phyloP scores from a whole-genome alignment of 2,329 filamentous ascomycete genomes.

The Cercospora nicotianae region DNA sequence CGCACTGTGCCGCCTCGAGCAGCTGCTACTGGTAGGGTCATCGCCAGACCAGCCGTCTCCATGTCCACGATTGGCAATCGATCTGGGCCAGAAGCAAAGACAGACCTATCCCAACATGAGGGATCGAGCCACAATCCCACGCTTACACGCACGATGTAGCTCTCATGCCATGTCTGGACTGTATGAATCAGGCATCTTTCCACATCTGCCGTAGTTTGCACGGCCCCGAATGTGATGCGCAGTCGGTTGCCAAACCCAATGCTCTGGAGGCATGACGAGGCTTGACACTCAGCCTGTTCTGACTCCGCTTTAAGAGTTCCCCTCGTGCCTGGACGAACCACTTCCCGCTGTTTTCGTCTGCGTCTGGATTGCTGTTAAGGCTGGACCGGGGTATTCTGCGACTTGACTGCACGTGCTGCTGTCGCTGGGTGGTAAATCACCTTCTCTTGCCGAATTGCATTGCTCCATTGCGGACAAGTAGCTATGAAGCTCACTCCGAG shows the following conservation, averaged over 20 bases:
- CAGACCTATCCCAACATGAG: background rate
- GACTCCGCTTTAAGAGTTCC: background rate
- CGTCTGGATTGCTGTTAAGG: background rate
- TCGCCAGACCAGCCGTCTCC: background rate
- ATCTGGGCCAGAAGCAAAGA: background rate
- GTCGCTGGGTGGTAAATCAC: background rate
- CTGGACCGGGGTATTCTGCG: background rate
- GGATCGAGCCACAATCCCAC: background rate
- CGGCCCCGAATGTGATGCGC: conserved; percentile 1
- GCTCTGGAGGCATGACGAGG: background rate
- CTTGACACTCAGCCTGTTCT: background rate
- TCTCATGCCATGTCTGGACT: background rate
- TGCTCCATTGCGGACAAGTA: background rate
- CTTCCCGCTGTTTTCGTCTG: background rate
- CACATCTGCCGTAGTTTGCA: background rate
- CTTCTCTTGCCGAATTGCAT: background rate
- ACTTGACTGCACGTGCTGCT: background rate
- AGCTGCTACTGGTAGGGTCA: conserved; percentile 2
- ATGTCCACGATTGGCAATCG: background rate
- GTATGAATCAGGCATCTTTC: conserved; percentile 1
- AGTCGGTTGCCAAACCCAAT: background rate
- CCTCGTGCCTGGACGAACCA: background rate
- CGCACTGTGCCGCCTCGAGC: conserved; percentile 1
- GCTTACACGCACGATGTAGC: background rate
- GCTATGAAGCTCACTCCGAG: background rate